Evolutionary conservation across 2,329 filamentous ascomycete species (phyloP).

Genomic region (Aspergillus udagawae): DNA sequence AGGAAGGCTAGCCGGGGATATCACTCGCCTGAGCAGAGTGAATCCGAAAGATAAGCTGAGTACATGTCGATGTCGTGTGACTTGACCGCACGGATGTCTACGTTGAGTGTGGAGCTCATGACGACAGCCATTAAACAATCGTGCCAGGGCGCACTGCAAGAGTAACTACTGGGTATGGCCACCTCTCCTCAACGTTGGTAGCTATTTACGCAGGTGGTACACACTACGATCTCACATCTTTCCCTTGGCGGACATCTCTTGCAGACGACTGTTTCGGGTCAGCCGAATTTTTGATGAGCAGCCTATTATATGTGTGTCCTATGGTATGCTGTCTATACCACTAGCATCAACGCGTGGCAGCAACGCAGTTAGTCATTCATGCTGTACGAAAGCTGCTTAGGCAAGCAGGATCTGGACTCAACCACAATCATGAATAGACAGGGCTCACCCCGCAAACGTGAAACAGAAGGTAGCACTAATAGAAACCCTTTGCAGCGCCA

Average conservation of each 20-base stretch:
- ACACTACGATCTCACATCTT: background rate
- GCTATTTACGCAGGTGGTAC: background rate
- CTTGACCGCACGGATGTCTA: background rate
- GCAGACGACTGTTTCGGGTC: background rate
- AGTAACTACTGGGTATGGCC: background rate
- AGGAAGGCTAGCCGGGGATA: slow-evolving; percentile 21
- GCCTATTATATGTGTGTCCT: background rate
- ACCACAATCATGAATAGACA: background rate
- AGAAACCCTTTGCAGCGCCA: background rate
- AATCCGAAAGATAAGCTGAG: background rate
- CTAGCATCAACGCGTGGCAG: background rate
- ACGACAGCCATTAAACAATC: background rate
- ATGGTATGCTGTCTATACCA: background rate
- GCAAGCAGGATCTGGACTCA: background rate
- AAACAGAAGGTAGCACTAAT: background rate
- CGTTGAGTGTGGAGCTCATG: background rate
- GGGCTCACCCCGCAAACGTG: background rate
- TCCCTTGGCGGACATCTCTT: background rate
- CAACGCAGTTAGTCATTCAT: background rate
- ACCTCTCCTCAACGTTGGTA: background rate
- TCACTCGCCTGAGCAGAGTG: slow-evolving; percentile 6
- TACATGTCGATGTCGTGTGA: too few relatives aligned
- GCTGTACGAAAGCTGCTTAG: too few relatives aligned
- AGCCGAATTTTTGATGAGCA: too few relatives aligned
- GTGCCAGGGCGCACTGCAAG: background rate